Evolutionary conservation across 2,329 filamentous ascomycete genomes (phyloP).

Genomic region (Aspergillus felis): DNA sequence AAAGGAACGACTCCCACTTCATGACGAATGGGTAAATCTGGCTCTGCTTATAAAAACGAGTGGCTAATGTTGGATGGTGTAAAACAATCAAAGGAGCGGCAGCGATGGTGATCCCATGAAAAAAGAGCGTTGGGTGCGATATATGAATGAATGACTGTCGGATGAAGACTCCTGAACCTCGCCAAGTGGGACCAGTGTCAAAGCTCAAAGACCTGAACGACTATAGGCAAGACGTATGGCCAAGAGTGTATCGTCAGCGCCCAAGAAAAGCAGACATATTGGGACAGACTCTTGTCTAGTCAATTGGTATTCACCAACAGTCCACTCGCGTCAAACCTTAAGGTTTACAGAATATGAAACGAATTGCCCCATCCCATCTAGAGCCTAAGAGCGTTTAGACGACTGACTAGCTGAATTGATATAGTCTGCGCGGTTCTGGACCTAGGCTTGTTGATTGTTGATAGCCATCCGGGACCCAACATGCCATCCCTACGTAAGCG

Average conservation of each 20-base stretch:
- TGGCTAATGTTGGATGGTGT: neutral
- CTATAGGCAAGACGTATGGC: neutral
- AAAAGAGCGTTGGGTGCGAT: neutral
- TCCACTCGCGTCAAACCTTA: neutral
- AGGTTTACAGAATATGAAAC: neutral
- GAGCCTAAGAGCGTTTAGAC: neutral
- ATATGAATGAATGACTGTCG: neutral
- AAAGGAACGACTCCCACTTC: neutral
- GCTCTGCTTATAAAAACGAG: neutral
- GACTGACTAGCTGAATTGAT: neutral
- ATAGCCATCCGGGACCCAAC: neutral
- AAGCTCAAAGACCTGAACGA: neutral
- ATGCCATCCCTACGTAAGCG: neutral
- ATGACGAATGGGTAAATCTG: neutral
- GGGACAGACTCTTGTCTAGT: neutral
- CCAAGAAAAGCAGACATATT: neutral
- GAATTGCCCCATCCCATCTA: neutral
- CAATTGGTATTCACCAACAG: neutral
- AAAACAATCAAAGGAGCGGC: conserved; percentile 5
- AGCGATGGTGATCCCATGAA: neutral
- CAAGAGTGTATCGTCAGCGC: neutral
- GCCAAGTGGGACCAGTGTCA: neutral
- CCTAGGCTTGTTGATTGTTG: neutral
- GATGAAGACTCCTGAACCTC: neutral
- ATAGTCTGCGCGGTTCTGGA: neutral